Base-by-base conservation (phyloP, 106 monocot species). In the Acorus gramineus region DNA sequence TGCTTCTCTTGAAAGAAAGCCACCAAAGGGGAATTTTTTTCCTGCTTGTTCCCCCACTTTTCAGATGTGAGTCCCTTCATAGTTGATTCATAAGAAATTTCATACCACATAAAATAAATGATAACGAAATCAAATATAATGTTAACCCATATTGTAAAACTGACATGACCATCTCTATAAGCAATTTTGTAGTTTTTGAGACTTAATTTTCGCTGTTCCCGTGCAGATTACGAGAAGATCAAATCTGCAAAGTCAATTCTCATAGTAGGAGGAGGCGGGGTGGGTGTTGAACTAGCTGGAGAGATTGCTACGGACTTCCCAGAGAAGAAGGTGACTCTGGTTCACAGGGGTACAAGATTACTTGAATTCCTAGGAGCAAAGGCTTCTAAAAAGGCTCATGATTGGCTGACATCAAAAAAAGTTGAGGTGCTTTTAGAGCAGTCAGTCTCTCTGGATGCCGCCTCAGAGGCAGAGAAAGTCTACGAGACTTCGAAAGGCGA, bases 251-350 rank as follows among this genome's bases (percentile, higher is more conserved):
- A 6, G 2, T 73, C 77, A 2, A 48, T 81, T 46, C 59, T 81
- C 0, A 66, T 81, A 12, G 11, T 77, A 8, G 81, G 81, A 28
- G 81, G 81, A 7, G 81, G 81, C 51, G 77, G 77, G 4, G 57
- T 56, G 7, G 81, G 73, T 3, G 81, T 81, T 42, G 81, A 81
- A 61, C 77, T 81, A 46, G 81, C 81, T 7, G 76, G 49, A 42
- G 81, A 81, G 46, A 81, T 81, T 49, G 72, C 73, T 0, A 60
- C 52, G 1, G 76, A 63, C 10, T 73, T 55, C 14, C 76, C 73
- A 11, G 64, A 72, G 3, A 77, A 77, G 65, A 72, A 69, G 55
- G 72, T 81, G 46, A 81, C 72, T 60, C 12, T 81, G 44, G 77
- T 82, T 47, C 82, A 78, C 59, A 67, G 14, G 2, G 82, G 78